phyloP scores from a whole-genome alignment of 345 rosid genomes.

The Isatis tinctoria region DNA sequence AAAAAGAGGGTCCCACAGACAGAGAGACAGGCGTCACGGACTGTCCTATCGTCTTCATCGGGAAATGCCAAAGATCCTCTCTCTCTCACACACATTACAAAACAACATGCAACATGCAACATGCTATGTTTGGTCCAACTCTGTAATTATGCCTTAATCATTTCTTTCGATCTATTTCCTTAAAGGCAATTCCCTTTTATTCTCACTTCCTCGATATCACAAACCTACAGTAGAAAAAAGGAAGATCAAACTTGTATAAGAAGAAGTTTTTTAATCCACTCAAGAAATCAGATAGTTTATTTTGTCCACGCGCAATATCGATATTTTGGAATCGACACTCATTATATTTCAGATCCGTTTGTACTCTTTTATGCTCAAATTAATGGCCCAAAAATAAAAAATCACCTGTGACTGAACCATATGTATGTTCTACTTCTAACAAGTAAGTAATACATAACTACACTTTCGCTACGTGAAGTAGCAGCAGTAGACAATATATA shows the following conservation, averaged over 20 bases:
- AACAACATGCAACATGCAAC: conserved; percentile 37
- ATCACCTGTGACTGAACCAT: neutral
- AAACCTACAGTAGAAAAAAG: neutral
- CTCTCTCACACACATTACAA: conserved; percentile 18
- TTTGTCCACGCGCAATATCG: neutral
- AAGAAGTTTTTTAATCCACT: neutral
- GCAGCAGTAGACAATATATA: neutral
- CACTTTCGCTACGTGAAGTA: neutral
- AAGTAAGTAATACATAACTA: neutral
- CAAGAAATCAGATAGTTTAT: neutral
- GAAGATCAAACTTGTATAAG: neutral
- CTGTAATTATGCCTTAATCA: conserved; percentile 53
- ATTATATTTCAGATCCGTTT: neutral
- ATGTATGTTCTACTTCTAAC: neutral
- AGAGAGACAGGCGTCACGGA: conserved; percentile 63
- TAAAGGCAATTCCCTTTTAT: conserved; percentile 39
- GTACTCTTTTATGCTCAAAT: neutral
- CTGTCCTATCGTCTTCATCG: conserved; percentile 49
- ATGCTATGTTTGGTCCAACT: conserved; percentile 38
- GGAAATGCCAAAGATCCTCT: conserved; percentile 42
- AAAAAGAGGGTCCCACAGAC: conserved; percentile 30
- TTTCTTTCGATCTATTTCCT: conserved; percentile 39
- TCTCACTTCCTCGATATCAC: conserved; percentile 21
- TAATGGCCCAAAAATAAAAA: neutral
- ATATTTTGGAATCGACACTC: neutral